Conservation (phyloP, 768 basidiomycete genomes). For the Podaxis sp. region DNA sequence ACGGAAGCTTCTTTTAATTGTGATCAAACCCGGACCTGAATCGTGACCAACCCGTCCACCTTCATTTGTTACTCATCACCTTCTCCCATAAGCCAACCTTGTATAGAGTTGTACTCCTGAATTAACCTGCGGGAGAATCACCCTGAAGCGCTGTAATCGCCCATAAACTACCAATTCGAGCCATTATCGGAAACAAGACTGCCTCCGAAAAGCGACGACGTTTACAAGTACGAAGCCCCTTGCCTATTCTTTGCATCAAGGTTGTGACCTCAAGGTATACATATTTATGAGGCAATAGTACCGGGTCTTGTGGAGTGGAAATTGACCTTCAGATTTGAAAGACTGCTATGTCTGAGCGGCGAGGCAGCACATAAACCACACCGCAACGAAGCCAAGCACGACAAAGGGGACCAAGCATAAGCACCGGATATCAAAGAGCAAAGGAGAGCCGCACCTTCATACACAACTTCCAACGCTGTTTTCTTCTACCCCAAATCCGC, state of each 20-base stretch:
- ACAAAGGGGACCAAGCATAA: not conserved
- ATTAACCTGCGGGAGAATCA: conserved; percentile 12
- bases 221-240: not conserved
- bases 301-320: not conserved
- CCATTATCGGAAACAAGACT: conserved; percentile 2
- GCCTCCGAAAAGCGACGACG: not conserved
- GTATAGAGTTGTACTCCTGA: conserved; percentile 15
- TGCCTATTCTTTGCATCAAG: not conserved
- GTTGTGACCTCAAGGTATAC: not conserved
- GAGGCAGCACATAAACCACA: not conserved
- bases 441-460: conserved; percentile 15
- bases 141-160: not conserved
- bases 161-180: not conserved
- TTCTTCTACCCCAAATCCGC: conserved; percentile 20
- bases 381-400: not conserved
- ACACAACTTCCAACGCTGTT: conserved; percentile 14
- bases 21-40: conserved; percentile 5
- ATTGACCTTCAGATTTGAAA: not conserved
- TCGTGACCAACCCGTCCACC: not conserved
- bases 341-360: not conserved
- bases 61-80: conserved; percentile 9
- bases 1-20: conserved; percentile 13
- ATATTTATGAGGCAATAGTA: not conserved
- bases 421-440: not conserved
- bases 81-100: conserved; percentile 13